Evolutionary conservation across 2,329 filamentous ascomycete species (phyloP).

Genomic region (Arthrobotrys sinensis): DNA sequence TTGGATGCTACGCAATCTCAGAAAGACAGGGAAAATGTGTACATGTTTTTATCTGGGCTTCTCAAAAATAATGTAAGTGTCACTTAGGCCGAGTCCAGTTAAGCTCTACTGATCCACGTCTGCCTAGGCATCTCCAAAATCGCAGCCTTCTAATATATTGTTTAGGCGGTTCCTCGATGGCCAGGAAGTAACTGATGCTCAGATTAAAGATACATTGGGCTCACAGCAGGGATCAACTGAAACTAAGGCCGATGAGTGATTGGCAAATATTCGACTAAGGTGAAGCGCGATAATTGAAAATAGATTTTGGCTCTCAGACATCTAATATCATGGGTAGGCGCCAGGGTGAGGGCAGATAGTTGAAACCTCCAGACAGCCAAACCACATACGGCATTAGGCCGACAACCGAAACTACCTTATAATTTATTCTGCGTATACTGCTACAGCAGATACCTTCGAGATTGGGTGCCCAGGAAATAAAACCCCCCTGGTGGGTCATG

Average conservation of each 20-base stretch:
- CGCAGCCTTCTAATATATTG: neutral
- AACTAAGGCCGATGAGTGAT: neutral
- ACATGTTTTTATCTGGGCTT: constrained; percentile 43
- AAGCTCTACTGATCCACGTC: neutral
- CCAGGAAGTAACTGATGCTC: constrained; percentile 11
- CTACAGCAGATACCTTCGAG: neutral
- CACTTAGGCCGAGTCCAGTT: neutral
- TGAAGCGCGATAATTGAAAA: no score
- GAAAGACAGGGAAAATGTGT: constrained; percentile 45
- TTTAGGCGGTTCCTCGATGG: constrained; percentile 24
- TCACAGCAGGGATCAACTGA: neutral
- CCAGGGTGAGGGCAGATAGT: no score
- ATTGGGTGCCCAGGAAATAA: neutral
- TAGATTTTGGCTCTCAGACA: no score
- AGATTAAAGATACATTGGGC: neutral
- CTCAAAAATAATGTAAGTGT: constrained; percentile 40
- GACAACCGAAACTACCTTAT: no score
- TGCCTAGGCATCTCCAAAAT: constrained; percentile 16
- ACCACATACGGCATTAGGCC: no score
- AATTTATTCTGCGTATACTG: neutral
- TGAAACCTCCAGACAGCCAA: no score
- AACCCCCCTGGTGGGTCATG: constrained; percentile 8
- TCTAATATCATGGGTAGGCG: no score
- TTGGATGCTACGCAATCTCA: neutral
- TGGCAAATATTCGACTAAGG: no score